Base-by-base conservation (phyloP, 192 early-diverging fungal genomes). In the Phlyctochytrium planicorne region DNA sequence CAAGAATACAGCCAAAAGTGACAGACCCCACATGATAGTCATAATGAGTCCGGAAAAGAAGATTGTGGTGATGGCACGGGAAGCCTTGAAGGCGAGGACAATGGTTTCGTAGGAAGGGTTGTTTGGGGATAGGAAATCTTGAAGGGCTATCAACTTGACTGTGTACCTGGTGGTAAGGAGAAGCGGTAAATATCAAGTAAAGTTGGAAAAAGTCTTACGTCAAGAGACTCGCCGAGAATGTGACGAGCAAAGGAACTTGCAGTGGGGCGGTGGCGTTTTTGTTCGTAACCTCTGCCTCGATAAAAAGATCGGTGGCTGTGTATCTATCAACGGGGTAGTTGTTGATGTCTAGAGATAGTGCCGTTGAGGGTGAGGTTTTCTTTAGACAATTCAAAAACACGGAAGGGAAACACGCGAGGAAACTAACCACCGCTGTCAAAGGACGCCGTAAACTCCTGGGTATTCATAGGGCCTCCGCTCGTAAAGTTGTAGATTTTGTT, bases 41-140 rank as follows among this genome's bases (percentile, higher is more conserved):
- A 71, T n/a, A 55, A 73, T 52, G 33, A 73, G 60, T 16, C 71
- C 60, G 0, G 68, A 61, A 55, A 70, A 73, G 36, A 68, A 40
- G 10, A 35, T 53, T 0, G 53, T 34, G 47, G 64, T 71, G 20
- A 52, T 60, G 17, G 63, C 37, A 33, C 70, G 52, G 4, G 34
- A 27, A n/a, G 31, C 40, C 3, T 50, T 16, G 47, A 59, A 23
- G 20, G 60, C 27, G 3, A 37, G 57, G 65, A 27, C 61, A 6
- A 68, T 23, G 34, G n/a, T n/a, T n/a, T n/a, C n/a, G n/a, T n/a
- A n/a, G n/a, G n/a, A n/a, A n/a, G n/a, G n/a, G n/a, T n/a, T n/a
- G n/a, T n/a, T n/a, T n/a, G n/a, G n/a, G n/a, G n/a, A n/a, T n/a
- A n/a, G n/a, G n/a, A n/a, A n/a, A n/a, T n/a, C n/a, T n/a, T n/a